Percentiles rank a stretch among this genome's conserved stretches.
These are phyloP conservation scores for Lichtheimia corymbifera DNA, from an alignment of 371 early-diverging fungal genomes.

Conservation along the genomic window DNA sequence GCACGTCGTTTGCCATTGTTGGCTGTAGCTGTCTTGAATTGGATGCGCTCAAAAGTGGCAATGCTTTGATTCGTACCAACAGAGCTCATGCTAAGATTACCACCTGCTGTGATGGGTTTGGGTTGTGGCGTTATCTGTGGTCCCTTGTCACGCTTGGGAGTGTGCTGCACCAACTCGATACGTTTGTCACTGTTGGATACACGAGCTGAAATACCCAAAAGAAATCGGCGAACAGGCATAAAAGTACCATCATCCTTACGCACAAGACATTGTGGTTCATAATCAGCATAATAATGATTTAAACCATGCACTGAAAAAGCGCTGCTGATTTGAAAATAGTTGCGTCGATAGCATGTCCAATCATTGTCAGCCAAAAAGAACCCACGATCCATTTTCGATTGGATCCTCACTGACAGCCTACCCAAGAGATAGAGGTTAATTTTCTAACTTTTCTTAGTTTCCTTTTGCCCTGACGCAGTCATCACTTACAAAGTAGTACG, in stretches of 20 bases:
- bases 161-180: conserved; percentile 83
- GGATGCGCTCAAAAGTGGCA: conserved; percentile 80
- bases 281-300: conserved; percentile 29
- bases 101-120: conserved; percentile 51
- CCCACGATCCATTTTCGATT: conserved; percentile 70
- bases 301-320: conserved; percentile 56
- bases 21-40: conserved; percentile 88
- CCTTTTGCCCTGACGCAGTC: too few species aligned
- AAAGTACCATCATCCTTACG: conserved; percentile 27
- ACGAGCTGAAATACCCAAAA: conserved; percentile 62
- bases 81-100: conserved; percentile 37
- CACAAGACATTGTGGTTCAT: conserved; percentile 55
- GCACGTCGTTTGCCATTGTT: conserved; percentile 81
- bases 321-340: conserved; percentile 83
- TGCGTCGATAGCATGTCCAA: conserved; percentile 91
- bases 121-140: conserved; percentile 69
- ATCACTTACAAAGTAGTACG: conserved; percentile 43
- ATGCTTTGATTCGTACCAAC: conserved; percentile 41
- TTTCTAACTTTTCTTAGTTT: too few species aligned
- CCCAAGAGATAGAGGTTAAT: neutral
- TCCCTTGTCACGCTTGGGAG: conserved; percentile 86
- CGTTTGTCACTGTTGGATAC: conserved; percentile 55
- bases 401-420: conserved; percentile 21
- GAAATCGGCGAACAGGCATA: conserved; percentile 46
- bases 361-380: conserved; percentile 73